Percentiles rank a stretch among this genome's conserved stretches.
Evolutionary conservation across 768 basidiomycete species (phyloP).

Genomic region (Pluteus cervinus): DNA sequence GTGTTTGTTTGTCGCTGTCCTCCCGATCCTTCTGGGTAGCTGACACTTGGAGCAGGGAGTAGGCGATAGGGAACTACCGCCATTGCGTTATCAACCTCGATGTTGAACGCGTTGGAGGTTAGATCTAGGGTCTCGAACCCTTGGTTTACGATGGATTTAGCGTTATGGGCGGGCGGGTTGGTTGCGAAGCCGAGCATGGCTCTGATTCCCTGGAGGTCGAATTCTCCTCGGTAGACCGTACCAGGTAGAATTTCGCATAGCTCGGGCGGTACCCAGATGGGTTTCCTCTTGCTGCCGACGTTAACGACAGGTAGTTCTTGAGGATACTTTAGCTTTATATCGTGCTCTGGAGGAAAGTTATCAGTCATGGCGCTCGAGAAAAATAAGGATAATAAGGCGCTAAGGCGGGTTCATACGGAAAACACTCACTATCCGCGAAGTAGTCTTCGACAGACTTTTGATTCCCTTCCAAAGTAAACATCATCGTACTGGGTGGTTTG

Average conservation of each 20-base stretch:
- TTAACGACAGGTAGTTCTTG: slow-evolving; percentile 48
- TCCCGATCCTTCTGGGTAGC: not conserved
- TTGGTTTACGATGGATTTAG: slow-evolving; percentile 1
- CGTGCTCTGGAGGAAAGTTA: slow-evolving; percentile 52
- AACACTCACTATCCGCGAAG: slow-evolving; percentile 62
- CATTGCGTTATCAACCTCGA: not conserved
- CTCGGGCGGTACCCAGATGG: slow-evolving; percentile 56
- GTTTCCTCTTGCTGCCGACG: slow-evolving; percentile 27
- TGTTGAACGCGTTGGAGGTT: not conserved
- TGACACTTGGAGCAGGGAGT: not conserved
- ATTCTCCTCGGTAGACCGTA: slow-evolving; percentile 52
- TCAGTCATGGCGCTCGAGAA: too few species aligned
- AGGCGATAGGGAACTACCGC: not conserved
- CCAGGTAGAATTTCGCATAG: slow-evolving; percentile 60
- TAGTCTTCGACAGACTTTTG: slow-evolving; percentile 63
- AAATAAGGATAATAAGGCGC: slow-evolving; percentile 3
- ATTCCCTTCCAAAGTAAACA: slow-evolving; percentile 54
- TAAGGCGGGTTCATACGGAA: too few species aligned
- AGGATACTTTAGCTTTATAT: slow-evolving; percentile 38
- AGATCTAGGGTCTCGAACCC: slow-evolving; percentile 4
- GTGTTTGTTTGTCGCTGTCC: too few species aligned
- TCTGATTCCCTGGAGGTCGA: slow-evolving; percentile 54
- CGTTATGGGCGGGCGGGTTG: slow-evolving; percentile 42
- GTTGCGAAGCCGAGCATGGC: slow-evolving; percentile 70
- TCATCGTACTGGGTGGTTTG: slow-evolving; percentile 41